Conservation (phyloP, 768 basidiomycete species). For the Serendipita vermifera region DNA sequence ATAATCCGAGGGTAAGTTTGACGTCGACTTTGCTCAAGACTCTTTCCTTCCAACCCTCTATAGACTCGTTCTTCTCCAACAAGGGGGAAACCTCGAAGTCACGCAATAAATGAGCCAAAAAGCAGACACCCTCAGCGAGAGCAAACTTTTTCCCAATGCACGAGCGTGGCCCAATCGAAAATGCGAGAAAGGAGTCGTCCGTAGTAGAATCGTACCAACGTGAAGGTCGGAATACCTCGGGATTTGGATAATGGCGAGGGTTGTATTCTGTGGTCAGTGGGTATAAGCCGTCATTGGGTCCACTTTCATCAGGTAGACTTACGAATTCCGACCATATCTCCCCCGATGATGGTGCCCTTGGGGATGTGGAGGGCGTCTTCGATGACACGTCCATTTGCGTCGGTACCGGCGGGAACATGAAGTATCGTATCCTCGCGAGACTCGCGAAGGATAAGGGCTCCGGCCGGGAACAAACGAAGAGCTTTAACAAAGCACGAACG, state of each 20-base stretch:
- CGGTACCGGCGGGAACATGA: conserved; percentile 14
- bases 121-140: conserved; percentile 37
- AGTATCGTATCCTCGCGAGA: conserved; percentile 20
- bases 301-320: too few relatives aligned
- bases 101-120: conserved; percentile 38
- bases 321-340: conserved; percentile 41
- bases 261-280: conserved; percentile 33
- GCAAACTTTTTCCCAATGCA: conserved; percentile 49
- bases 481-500: conserved; percentile 22
- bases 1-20: neutral
- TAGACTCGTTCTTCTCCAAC: conserved; percentile 28
- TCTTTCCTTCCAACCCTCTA: conserved; percentile 18
- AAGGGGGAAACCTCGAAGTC: conserved; percentile 41
- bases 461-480: conserved; percentile 21
- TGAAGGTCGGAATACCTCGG: conserved; percentile 35
- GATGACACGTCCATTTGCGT: conserved; percentile 1
- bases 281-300: conserved; percentile 13
- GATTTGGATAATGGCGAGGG: conserved; percentile 36
- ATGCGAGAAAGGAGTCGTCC: conserved; percentile 14
- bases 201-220: conserved; percentile 30
- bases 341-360: conserved; percentile 19
- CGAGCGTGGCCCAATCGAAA: conserved; percentile 32
- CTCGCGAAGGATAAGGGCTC: neutral
- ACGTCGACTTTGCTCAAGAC: conserved; percentile 6
- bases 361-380: conserved; percentile 14